Base-by-base conservation (phyloP, 768 basidiomycete species). In the Tricholoma flavovirens region DNA sequence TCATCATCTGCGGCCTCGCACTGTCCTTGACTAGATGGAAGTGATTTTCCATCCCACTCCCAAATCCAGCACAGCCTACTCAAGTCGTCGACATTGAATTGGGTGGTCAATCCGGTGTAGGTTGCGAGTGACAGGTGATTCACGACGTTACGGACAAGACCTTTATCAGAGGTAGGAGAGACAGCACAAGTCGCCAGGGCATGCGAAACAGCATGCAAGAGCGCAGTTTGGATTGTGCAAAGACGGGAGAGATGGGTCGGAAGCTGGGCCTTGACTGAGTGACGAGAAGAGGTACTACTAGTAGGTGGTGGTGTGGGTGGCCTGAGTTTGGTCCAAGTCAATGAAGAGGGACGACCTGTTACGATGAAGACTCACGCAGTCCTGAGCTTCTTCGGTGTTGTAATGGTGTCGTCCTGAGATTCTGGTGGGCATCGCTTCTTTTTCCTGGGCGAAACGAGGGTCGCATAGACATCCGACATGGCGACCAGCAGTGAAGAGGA, bases 201-300 rank as follows among this genome's bases (percentile, higher is more conserved):
- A 72, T 90, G 88, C 2, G 91, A 90, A 54, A 93, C 78, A 50
- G 91, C 90, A 65, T 88, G 87, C 61, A 92, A 88, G 48, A 93
- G 73, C 11, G 84, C 81, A 21, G 80, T 84, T 62, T 92, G 85
- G 48, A 87, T 76, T 53, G 71, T 76, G 60, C 76, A 74, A 35
- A 93, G 79, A 35, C 87, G 84, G 40, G 78, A 67, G 29, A 93
- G 75, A 60, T 85, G 78, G 10, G 70, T 42, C 10, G 90, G 86
- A 36, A 91, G 70, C 24, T 70, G 57, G 36, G 53, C 55, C 53
- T 66, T 58, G 53, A 59, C 61, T 55, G 59, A 49, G 56, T 67
- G 72, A 56, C 73, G 80, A 26, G 71, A 61, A 32, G 70, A 62
- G 38, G 84, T n/a, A n/a, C n/a, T n/a, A n/a, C n/a, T n/a, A n/a